Conservation (phyloP, 2,329 filamentous ascomycete genomes). For the Talaromyces sp. region DNA sequence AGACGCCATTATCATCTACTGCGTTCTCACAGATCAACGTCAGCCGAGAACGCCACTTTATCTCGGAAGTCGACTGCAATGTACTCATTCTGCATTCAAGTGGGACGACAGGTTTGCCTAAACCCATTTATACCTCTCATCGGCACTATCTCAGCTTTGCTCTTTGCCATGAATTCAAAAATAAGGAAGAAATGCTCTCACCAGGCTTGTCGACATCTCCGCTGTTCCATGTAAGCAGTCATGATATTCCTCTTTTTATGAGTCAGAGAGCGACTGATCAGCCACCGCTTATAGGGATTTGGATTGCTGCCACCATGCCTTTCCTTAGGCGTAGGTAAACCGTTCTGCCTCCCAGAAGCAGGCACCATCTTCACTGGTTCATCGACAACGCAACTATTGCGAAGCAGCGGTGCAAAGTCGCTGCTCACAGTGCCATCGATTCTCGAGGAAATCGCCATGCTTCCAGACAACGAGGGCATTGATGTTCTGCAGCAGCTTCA, state of each 20-base stretch:
- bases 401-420: neutral
- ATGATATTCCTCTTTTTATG: neutral
- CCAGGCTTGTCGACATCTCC: slow-evolving; percentile 4
- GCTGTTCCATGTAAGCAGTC: neutral
- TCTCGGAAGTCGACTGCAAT: slow-evolving; percentile 5
- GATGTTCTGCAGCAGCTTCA: slow-evolving; percentile 1
- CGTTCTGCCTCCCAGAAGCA: slow-evolving; percentile 6
- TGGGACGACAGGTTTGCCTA: slow-evolving; percentile 12
- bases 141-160: slow-evolving; percentile 7
- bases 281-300: slow-evolving; percentile 8
- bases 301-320: slow-evolving; percentile 8
- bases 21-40: neutral
- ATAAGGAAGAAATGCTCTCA: neutral
- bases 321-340: slow-evolving; percentile 8
- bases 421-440: slow-evolving; percentile 14
- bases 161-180: slow-evolving; percentile 1
- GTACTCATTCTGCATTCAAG: slow-evolving; percentile 14
- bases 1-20: neutral
- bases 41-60: neutral
- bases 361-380: slow-evolving; percentile 7
- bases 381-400: neutral
- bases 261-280: neutral
- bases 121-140: slow-evolving; percentile 12
- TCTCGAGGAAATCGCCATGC: slow-evolving; percentile 11
- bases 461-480: slow-evolving; percentile 5